phyloP scores from a whole-genome alignment of 2,329 filamentous ascomycete genomes.

The Colletotrichum cuscutae region DNA sequence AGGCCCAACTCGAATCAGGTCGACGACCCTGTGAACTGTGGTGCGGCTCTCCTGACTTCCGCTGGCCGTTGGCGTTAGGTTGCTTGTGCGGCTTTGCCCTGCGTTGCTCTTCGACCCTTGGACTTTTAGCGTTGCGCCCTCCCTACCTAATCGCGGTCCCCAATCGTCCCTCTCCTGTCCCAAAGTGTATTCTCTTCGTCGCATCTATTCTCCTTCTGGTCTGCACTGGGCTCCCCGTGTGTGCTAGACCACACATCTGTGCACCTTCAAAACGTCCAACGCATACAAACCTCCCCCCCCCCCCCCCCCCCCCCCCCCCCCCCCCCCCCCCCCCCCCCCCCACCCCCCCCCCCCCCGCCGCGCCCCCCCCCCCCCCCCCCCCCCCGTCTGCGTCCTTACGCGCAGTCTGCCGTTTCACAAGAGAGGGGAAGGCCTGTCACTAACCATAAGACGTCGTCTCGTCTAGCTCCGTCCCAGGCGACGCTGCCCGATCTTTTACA shows the following conservation, averaged over 20 bases:
- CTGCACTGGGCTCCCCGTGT: conserved; percentile 19
- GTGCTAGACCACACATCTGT: conserved; percentile 32
- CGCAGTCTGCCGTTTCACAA: conserved; percentile 44
- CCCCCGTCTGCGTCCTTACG: conserved; percentile 36
- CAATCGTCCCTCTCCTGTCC: neutral
- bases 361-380: conserved; percentile 33
- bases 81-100: neutral
- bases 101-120: neutral
- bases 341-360: no score
- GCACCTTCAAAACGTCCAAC: conserved; percentile 36
- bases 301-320: conserved; percentile 24
- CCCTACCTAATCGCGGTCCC: neutral
- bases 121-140: conserved; percentile 7
- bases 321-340: conserved; percentile 24
- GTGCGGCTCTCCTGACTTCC: neutral
- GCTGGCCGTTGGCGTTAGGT: neutral
- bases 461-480: conserved; percentile 68
- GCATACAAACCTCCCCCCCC: conserved; percentile 33
- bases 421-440: conserved; percentile 39
- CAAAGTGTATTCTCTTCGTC: neutral
- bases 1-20: neutral
- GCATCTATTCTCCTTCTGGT: conserved; percentile 12
- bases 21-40: neutral
- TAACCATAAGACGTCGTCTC: conserved; percentile 36
- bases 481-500: conserved; percentile 65